These are phyloP conservation scores for Bondarzewia mesenterica DNA, from an alignment of 1,284 basidiomycete genomes.

Conservation along the genomic window DNA sequence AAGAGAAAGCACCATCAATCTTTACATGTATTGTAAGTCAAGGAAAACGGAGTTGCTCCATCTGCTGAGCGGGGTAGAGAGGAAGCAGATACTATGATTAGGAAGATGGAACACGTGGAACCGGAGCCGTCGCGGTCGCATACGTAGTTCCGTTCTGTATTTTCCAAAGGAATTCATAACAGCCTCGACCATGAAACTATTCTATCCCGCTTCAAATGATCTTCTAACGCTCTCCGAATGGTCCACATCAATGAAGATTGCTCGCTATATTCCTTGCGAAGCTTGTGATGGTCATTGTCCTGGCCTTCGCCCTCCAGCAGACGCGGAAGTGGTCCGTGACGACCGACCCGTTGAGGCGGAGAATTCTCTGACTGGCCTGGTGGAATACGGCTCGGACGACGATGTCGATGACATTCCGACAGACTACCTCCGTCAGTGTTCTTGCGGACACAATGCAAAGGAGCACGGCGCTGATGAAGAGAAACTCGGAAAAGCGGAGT, in stretches of 20 bases:
- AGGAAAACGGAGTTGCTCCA: too few relatives aligned
- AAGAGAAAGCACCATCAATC: too few relatives aligned
- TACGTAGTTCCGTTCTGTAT: not conserved
- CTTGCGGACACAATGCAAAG: slow-evolving; percentile 66
- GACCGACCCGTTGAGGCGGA: slow-evolving; percentile 31
- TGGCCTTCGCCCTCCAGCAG: slow-evolving; percentile 61
- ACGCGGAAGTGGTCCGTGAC: slow-evolving; percentile 48
- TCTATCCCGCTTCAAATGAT: slow-evolving; percentile 54
- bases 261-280: slow-evolving; percentile 61
- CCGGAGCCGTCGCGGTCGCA: not conserved
- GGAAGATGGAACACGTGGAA: not conserved
- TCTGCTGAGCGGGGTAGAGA: too few relatives aligned
- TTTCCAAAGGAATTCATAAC: not conserved
- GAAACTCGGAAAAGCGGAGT: slow-evolving; percentile 50
- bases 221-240: slow-evolving; percentile 37
- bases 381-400: slow-evolving; percentile 61
- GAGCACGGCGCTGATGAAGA: slow-evolving; percentile 65
- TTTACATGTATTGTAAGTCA: too few relatives aligned
- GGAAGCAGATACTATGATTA: too few relatives aligned
- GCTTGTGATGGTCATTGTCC: slow-evolving; percentile 45
- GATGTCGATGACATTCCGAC: slow-evolving; percentile 28
- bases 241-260: slow-evolving; percentile 60
- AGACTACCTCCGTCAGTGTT: slow-evolving; percentile 59
- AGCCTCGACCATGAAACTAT: slow-evolving; percentile 38
- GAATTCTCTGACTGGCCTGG: slow-evolving; percentile 37